Evolutionary conservation across 495 filamentous ascomycete species (phyloP).

Genomic region (Penicillium pancosmium): DNA sequence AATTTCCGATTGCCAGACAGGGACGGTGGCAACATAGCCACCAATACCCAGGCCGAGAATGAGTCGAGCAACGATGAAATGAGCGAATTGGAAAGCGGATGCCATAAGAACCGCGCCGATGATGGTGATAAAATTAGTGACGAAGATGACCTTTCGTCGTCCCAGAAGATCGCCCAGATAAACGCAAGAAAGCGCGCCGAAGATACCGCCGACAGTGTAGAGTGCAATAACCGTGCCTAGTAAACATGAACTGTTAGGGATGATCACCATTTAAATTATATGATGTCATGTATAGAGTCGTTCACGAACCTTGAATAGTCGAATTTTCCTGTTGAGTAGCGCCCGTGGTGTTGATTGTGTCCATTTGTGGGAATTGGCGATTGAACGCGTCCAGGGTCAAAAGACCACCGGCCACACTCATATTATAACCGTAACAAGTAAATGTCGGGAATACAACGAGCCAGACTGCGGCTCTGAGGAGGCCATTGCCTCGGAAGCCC

Average conservation of each 20-base stretch:
- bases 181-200: conserved; percentile 37
- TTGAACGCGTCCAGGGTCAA: conserved; percentile 32
- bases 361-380: conserved; percentile 45
- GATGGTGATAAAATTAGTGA: conserved; percentile 32
- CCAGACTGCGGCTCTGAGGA: conserved; percentile 20
- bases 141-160: conserved; percentile 36
- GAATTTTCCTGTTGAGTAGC: conserved; percentile 25
- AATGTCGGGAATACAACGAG: conserved; percentile 36
- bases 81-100: conserved; percentile 36
- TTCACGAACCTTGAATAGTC: conserved; percentile 29
- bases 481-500: conserved; percentile 22
- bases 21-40: conserved; percentile 63
- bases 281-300: not conserved
- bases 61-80: conserved; percentile 51
- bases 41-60: conserved; percentile 65
- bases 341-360: conserved; percentile 38
- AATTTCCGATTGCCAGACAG: conserved; percentile 67
- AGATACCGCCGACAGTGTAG: conserved; percentile 38
- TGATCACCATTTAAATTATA: not conserved
- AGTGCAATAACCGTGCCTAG: conserved; percentile 39
- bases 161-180: conserved; percentile 37
- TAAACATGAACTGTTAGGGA: not conserved
- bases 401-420: conserved; percentile 38
- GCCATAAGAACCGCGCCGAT: conserved; percentile 50
- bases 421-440: conserved; percentile 48